Conservation (phyloP, 805 yeast species). For the Metschnikowia shivogae region DNA sequence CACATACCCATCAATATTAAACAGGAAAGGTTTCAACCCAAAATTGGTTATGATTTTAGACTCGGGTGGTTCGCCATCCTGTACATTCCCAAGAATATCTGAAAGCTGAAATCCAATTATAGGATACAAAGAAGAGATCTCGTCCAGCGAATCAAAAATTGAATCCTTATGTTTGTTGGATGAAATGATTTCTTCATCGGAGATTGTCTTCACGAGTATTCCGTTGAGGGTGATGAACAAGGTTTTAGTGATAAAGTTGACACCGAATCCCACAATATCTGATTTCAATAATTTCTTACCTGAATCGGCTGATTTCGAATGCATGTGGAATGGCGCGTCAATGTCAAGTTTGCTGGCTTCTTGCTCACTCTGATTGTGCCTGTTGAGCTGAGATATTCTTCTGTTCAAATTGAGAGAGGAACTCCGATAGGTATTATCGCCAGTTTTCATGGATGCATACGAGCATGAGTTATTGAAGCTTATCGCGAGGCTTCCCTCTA, state of each 20-base stretch:
- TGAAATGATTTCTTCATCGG: slow-evolving; percentile 12
- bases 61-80: slow-evolving; percentile 12
- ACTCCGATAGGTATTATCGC: slow-evolving; percentile 27
- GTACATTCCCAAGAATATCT: slow-evolving; percentile 2
- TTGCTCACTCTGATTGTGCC: slow-evolving; percentile 24
- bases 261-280: slow-evolving; percentile 81
- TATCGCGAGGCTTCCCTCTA: slow-evolving; percentile 39
- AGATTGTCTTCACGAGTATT: slow-evolving; percentile 26
- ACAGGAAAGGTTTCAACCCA: slow-evolving; percentile 53
- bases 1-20: slow-evolving; percentile 56
- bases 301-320: slow-evolving; percentile 8
- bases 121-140: slow-evolving; percentile 14
- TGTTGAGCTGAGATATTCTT: slow-evolving; percentile 29
- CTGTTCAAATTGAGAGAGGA: slow-evolving; percentile 35
- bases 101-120: slow-evolving; percentile 17
- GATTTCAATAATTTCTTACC: slow-evolving; percentile 38
- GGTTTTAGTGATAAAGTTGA: slow-evolving; percentile 58
- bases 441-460: slow-evolving; percentile 32
- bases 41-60: slow-evolving; percentile 47
- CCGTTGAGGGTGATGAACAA: slow-evolving; percentile 85
- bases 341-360: slow-evolving; percentile 34
- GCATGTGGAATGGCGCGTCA: slow-evolving; percentile 33
- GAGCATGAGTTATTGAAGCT: slow-evolving; percentile 38
- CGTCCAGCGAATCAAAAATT: slow-evolving; percentile 23
- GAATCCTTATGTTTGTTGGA: slow-evolving; percentile 39